Percentiles rank a stretch among this genome's conserved stretches.
These are phyloP conservation scores for Tephrocybe sp. DNA, from an alignment of 768 basidiomycete genomes.

Conservation along the genomic window DNA sequence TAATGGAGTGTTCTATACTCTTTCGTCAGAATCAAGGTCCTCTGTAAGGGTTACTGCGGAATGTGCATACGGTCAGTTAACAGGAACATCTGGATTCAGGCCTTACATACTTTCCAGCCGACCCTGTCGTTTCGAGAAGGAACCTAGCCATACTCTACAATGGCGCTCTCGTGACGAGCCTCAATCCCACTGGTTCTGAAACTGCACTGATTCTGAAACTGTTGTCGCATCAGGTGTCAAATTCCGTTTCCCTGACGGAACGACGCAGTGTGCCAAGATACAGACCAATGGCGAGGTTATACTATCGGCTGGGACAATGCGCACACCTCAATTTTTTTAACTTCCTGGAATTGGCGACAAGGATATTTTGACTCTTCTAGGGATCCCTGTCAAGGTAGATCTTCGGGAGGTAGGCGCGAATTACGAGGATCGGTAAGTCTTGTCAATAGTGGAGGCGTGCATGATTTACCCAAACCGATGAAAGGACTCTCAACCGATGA, in stretches of 20 bases:
- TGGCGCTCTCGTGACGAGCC: constrained; percentile 21
- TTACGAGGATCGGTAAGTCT: constrained; percentile 29
- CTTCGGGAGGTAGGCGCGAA: constrained; percentile 31
- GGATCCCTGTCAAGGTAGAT: constrained; percentile 26
- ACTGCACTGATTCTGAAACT: constrained; percentile 1
- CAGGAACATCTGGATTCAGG: background rate
- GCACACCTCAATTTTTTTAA: constrained; percentile 33
- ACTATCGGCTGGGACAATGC: constrained; percentile 27
- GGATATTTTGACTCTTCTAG: constrained; percentile 17
- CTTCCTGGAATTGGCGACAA: constrained; percentile 29
- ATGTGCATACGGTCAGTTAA: constrained; percentile 26
- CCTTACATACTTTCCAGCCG: constrained; percentile 16
- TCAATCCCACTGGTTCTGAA: constrained; percentile 11
- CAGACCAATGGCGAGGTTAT: constrained; percentile 24
- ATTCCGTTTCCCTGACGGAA: constrained; percentile 24
- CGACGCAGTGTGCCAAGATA: constrained; percentile 14
- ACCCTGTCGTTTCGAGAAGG: constrained; percentile 20
- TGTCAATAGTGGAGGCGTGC: background rate
- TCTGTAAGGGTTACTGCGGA: constrained; percentile 26
- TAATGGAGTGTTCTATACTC: constrained; percentile 24
- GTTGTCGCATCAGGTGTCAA: constrained; percentile 21
- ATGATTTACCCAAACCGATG: background rate
- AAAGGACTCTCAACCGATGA: constrained; percentile 19
- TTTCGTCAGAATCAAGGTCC: constrained; percentile 22
- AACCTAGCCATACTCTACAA: constrained; percentile 24